phyloP scores from a whole-genome alignment of 306 rosid genomes.

The Glycine soja region DNA sequence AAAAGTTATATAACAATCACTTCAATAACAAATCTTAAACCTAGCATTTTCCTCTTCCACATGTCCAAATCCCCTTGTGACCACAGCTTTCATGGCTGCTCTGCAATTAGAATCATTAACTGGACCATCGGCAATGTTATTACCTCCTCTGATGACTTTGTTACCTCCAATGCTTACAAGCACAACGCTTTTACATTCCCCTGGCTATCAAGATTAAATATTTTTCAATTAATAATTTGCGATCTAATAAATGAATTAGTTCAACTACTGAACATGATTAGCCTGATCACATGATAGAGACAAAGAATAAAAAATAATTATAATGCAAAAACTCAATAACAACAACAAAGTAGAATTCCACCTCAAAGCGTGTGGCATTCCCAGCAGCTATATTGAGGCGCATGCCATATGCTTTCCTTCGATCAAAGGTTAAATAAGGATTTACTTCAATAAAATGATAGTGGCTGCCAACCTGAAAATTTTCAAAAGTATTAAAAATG shows the following conservation, averaged over 20 bases:
- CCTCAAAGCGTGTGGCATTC: conserved; percentile 92
- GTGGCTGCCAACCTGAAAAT: conserved; percentile 95
- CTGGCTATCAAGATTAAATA: conserved; percentile 69
- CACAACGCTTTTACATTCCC: conserved; percentile 71
- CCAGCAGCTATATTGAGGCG: conserved; percentile 92
- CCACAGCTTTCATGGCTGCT: conserved; percentile 64
- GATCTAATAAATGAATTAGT: conserved; percentile 28
- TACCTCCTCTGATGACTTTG: conserved; percentile 87
- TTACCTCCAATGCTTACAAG: conserved; percentile 89
- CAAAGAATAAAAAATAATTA: conserved; percentile 16
- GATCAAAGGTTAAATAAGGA: conserved; percentile 79
- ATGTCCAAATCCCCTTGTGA: conserved; percentile 54
- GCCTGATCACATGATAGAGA: conserved; percentile 17
- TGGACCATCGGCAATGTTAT: conserved; percentile 72
- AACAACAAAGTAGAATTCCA: conserved; percentile 42
- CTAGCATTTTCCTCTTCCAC: conserved; percentile 68
- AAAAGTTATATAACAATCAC: conserved; percentile 39
- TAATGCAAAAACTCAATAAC: conserved; percentile 11
- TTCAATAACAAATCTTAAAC: conserved; percentile 54
- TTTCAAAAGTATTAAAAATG: conserved; percentile 35
- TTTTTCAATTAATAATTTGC: conserved; percentile 40
- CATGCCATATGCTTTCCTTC: conserved; percentile 83
- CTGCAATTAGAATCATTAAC: conserved; percentile 57
- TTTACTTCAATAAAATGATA: conserved; percentile 92
- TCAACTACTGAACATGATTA: conserved; percentile 13